Base-by-base conservation (phyloP, 2,329 filamentous ascomycete species). In the Pestalotiopsis sp. region DNA sequence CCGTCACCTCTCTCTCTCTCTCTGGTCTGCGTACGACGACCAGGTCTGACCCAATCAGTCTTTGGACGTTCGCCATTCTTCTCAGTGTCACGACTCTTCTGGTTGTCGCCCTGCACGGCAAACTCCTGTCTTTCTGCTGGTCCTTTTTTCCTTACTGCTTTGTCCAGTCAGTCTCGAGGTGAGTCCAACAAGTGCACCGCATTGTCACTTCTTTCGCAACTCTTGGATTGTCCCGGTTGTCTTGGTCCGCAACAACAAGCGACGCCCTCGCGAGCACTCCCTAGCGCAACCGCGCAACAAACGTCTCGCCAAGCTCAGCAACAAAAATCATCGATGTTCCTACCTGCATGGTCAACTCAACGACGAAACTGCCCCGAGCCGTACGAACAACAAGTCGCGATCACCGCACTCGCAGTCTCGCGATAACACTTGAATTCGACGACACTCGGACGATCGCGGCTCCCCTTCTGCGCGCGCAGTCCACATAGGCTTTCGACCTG, bases 61-160 rank as follows among this genome's bases (percentile, higher is more conserved):
- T 62, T 62, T n/a, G 36, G 25, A 27, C 9, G 45, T 14, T 52
- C 45, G 45, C 17, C 45, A 52, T 52, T 52, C 45, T 52, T 14
- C 25, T 59, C 57, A 59, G 31, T 36, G 31, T 59, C 27, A 27
- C 23, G 57, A 59, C 57, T 23, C 25, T 36, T 36, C 57, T 59
- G 45, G 45, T 27, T 23, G 57, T 17, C 57, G 31, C 38, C 62
- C 49, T 52, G 41, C 41, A 45, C 62, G 17, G 62, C 62, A 27
- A 23, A 41, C 49, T 20, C 39, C 14, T 39, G 27, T 25, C 20
- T 36, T 23, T 17, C 62, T 38, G 62, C 20, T 64, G 39, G 23
- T 39, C 62, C 39, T 64, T 49, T 25, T 31, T 64, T 6, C 57
- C n/a, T 64, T n/a, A 36, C 62, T 52, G 41, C 62, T 49, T 64